Conservation (phyloP, 2,329 filamentous ascomycete species). For the Curvularia sp. region DNA sequence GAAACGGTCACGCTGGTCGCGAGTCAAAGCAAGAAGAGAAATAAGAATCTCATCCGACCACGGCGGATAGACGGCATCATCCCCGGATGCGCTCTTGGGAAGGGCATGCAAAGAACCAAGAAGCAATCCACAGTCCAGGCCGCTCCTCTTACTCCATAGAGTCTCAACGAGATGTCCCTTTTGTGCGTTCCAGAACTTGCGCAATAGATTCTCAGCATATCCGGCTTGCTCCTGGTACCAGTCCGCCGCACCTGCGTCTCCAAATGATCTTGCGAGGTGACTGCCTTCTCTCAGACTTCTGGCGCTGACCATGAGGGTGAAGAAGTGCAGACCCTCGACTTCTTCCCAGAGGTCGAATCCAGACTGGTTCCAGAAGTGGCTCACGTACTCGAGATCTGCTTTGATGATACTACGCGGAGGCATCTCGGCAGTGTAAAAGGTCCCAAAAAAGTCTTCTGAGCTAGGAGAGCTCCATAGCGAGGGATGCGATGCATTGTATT, state of each 20-base stretch:
- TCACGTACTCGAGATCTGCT: slow-evolving; percentile 55
- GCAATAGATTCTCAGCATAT: slow-evolving; percentile 43
- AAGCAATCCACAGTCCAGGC: slow-evolving; percentile 50
- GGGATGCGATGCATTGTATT: slow-evolving; percentile 52
- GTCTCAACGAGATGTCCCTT: slow-evolving; percentile 50
- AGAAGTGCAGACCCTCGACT: slow-evolving; percentile 53
- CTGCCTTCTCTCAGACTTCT: slow-evolving; percentile 48
- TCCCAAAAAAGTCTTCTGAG: slow-evolving; percentile 41
- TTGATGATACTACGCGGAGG: slow-evolving; percentile 52
- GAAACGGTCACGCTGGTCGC: slow-evolving; percentile 47
- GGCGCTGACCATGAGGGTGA: slow-evolving; percentile 50
- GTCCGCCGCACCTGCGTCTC: slow-evolving; percentile 47
- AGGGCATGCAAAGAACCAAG: slow-evolving; percentile 50
- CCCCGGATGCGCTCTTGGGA: slow-evolving; percentile 25
- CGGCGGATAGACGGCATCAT: slow-evolving; percentile 39
- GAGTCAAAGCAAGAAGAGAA: slow-evolving; percentile 44
- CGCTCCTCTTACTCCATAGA: slow-evolving; percentile 41
- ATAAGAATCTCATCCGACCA: slow-evolving; percentile 50
- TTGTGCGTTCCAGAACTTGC: slow-evolving; percentile 48
- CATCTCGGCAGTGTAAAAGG: slow-evolving; percentile 48
- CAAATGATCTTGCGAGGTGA: slow-evolving; percentile 43
- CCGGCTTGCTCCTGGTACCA: slow-evolving; percentile 51
- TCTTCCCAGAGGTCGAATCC: slow-evolving; percentile 58
- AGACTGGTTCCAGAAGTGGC: slow-evolving; percentile 51
- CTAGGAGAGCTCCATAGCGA: slow-evolving; percentile 39